A percentile compares a stretch with the other conserved stretches of the same genome.
Evolutionary conservation across 129 eudicot species (phyloP).

Genomic region (Ambrosia artemisiifolia): DNA sequence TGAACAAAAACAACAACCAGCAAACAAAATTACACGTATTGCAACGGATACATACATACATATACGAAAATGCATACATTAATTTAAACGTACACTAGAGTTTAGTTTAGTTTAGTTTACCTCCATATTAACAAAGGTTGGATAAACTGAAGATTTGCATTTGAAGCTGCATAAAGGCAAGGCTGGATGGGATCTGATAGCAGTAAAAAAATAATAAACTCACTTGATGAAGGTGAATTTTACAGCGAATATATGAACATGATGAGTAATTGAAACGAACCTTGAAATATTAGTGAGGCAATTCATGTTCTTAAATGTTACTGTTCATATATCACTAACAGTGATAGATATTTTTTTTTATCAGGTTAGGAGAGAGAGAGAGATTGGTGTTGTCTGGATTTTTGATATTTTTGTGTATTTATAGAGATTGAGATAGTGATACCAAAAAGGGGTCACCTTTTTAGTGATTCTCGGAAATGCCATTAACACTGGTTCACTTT

Average conservation of each 20-base stretch:
- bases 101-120: constrained; percentile 28
- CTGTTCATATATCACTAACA: neutral
- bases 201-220: neutral
- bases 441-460: constrained; percentile 14
- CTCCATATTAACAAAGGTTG: constrained; percentile 32
- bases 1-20: neutral
- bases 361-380: neutral
- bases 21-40: constrained; percentile 1
- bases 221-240: constrained; percentile 8
- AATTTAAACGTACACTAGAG: too few species aligned
- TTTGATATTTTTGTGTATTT: constrained; percentile 11
- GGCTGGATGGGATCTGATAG: constrained; percentile 48
- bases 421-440: neutral
- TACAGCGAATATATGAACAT: neutral
- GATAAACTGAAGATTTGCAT: constrained; percentile 32
- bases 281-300: constrained; percentile 70
- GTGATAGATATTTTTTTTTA: constrained; percentile 3
- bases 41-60: constrained; percentile 16
- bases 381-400: neutral
- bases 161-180: constrained; percentile 52
- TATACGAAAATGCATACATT: neutral
- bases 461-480: constrained; percentile 29
- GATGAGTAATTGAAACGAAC: constrained; percentile 26
- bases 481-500: constrained; percentile 1
- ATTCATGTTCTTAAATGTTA: constrained; percentile 40